A percentile compares a stretch with the other conserved stretches of the same genome.
phyloP scores from a whole-genome alignment of 768 basidiomycete species.

The Hericium erinaceus region DNA sequence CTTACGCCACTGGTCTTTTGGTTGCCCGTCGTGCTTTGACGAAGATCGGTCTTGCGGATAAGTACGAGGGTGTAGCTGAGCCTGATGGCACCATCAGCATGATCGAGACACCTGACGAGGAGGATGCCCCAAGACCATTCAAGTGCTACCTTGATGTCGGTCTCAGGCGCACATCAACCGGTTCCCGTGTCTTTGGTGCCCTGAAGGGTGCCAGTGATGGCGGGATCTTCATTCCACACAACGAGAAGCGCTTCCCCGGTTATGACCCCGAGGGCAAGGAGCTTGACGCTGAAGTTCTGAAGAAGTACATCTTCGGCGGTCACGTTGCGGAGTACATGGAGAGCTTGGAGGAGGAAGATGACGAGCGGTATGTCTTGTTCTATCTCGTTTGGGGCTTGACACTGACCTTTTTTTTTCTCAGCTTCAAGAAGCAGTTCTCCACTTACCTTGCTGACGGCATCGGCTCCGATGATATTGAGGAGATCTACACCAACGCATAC shows the following conservation, averaged over 20 bases:
- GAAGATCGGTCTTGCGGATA: conserved; percentile 95
- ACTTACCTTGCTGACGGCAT: conserved; percentile 92
- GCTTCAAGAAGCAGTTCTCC: conserved; percentile 97
- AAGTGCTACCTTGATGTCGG: conserved; percentile 98
- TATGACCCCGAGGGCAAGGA: conserved; percentile 89
- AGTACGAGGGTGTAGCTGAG: conserved; percentile 91
- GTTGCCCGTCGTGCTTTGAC: conserved; percentile 88
- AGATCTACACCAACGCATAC: conserved; percentile 88
- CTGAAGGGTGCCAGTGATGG: conserved; percentile 98
- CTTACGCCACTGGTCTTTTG: conserved; percentile 95
- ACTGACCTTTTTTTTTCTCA: conserved; percentile 21
- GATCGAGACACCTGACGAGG: conserved; percentile 82
- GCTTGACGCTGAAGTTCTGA: conserved; percentile 88
- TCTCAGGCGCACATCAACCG: conserved; percentile 94
- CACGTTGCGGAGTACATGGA: conserved; percentile 99
- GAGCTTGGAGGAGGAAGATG: conserved; percentile 97
- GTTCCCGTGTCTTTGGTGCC: conserved; percentile 94
- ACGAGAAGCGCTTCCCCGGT: conserved; percentile 96
- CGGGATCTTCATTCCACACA: conserved; percentile 96
- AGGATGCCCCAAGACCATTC: conserved; percentile 97
- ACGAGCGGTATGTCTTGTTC: conserved; percentile 60
- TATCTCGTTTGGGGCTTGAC: not conserved
- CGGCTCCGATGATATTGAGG: conserved; percentile 95
- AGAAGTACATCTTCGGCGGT: conserved; percentile 96
- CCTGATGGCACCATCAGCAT: conserved; percentile 78